Evolutionary conservation across 2,329 filamentous ascomycete species (phyloP).

Genomic region (Ascochyta fabae): DNA sequence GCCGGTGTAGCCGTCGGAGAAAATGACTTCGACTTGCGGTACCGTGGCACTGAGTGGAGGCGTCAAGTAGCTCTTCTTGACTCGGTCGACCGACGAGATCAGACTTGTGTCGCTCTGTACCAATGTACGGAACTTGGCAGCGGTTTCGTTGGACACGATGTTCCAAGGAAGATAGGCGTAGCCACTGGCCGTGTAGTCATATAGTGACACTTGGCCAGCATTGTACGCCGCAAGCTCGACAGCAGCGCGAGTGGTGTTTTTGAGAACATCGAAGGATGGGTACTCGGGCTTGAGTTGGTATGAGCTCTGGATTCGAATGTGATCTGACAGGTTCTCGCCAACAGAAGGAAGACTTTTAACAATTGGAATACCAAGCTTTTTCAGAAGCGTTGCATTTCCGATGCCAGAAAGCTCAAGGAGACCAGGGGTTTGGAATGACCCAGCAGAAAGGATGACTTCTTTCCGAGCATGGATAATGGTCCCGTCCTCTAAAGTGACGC

Average conservation of each 20-base stretch:
- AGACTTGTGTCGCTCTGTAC: slow-evolving; percentile 34
- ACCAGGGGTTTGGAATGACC: slow-evolving; percentile 34
- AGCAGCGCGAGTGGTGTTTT: slow-evolving; percentile 43
- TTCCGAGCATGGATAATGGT: slow-evolving; percentile 37
- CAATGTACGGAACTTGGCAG: slow-evolving; percentile 38
- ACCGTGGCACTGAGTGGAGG: slow-evolving; percentile 39
- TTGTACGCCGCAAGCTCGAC: slow-evolving; percentile 51
- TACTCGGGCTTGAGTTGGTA: slow-evolving; percentile 34
- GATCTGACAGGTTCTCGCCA: slow-evolving; percentile 44
- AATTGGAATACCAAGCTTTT: slow-evolving; percentile 26
- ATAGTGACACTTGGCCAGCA: slow-evolving; percentile 42
- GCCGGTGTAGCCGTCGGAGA: slow-evolving; percentile 56
- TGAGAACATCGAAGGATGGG: slow-evolving; percentile 32
- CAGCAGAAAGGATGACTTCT: slow-evolving; percentile 39
- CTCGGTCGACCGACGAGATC: slow-evolving; percentile 23
- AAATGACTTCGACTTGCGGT: slow-evolving; percentile 54
- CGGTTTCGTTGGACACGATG: slow-evolving; percentile 44
- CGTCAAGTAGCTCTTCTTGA: slow-evolving; percentile 44
- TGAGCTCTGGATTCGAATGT: slow-evolving; percentile 36
- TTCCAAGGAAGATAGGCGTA: slow-evolving; percentile 55
- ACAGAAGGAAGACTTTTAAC: slow-evolving; percentile 30
- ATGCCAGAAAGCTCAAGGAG: slow-evolving; percentile 38
- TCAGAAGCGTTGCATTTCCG: slow-evolving; percentile 24
- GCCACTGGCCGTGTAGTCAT: slow-evolving; percentile 51
- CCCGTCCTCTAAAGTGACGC: slow-evolving; percentile 43